Evolutionary conservation across 768 basidiomycete genomes (phyloP).

Genomic region (Hebeloma cylindrosporum): DNA sequence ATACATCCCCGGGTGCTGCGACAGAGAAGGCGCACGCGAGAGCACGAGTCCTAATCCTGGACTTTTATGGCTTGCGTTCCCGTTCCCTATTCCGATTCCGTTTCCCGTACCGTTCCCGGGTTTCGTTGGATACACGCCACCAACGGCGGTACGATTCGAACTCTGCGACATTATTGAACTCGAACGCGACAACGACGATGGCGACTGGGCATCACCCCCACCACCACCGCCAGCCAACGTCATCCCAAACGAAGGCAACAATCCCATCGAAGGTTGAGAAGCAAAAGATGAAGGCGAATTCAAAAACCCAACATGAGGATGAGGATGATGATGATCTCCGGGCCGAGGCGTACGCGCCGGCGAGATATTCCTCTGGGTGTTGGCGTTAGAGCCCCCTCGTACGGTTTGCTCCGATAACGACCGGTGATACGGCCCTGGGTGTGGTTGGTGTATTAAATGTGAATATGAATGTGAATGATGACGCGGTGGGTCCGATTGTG

Average conservation of each 20-base stretch:
- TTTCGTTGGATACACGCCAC: background rate
- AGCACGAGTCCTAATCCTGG: no score
- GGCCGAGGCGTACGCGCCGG: constrained; percentile 22
- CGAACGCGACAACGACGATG: no score
- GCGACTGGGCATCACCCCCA: background rate
- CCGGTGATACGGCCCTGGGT: no score
- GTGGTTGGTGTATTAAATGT: no score
- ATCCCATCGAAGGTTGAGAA: background rate
- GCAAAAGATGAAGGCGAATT: background rate
- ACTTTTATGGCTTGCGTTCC: no score
- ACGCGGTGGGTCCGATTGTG: no score
- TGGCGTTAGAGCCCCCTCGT: background rate
- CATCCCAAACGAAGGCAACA: background rate
- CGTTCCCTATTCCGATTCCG: no score
- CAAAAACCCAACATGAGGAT: background rate
- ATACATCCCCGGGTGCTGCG: constrained; percentile 45
- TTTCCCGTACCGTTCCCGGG: background rate
- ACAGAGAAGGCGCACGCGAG: no score
- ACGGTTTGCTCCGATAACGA: background rate
- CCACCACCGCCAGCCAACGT: background rate
- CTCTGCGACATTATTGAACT: no score
- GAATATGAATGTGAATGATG: no score
- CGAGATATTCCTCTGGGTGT: constrained; percentile 4
- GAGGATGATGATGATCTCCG: constrained; percentile 12
- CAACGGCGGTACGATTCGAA: no score